Conservation (phyloP, 805 yeast species). For the Wickerhamiella slavikovae region DNA sequence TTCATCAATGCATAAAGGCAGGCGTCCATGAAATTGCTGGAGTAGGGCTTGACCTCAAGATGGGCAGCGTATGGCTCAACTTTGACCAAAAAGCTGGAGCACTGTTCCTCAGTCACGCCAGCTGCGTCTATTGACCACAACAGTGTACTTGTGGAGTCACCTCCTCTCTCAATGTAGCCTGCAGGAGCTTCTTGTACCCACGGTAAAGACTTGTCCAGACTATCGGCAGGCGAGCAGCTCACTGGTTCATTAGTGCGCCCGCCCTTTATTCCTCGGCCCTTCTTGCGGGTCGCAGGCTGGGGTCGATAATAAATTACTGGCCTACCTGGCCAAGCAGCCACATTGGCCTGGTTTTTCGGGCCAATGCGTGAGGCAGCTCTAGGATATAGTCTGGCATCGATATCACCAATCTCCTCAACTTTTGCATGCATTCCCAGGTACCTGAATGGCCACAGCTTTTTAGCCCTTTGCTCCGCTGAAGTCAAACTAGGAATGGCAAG, state of each 20-base stretch:
- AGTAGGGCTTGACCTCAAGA: slow-evolving; percentile 33
- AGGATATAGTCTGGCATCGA: slow-evolving; percentile 62
- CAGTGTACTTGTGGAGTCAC: slow-evolving; percentile 32
- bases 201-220: slow-evolving; percentile 14
- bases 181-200: slow-evolving; percentile 67
- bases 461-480: slow-evolving; percentile 13
- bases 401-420: slow-evolving; percentile 56
- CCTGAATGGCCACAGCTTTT: slow-evolving; percentile 44
- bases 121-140: slow-evolving; percentile 32
- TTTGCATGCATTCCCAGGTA: slow-evolving; percentile 58
- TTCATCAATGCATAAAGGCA: slow-evolving; percentile 35
- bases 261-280: slow-evolving; percentile 7
- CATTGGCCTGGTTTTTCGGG: slow-evolving; percentile 38
- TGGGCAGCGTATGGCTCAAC: slow-evolving; percentile 37
- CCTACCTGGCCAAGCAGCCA: slow-evolving; percentile 44
- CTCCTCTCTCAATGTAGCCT: slow-evolving; percentile 71
- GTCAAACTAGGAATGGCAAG: slow-evolving; percentile 6
- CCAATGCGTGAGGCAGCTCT: slow-evolving; percentile 64
- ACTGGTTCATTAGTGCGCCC: not conserved
- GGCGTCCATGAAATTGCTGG: slow-evolving; percentile 73
- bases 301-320: slow-evolving; percentile 43
- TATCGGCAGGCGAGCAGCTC: slow-evolving; percentile 3
- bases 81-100: slow-evolving; percentile 33
- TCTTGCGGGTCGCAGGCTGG: slow-evolving; percentile 8
- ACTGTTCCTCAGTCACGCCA: slow-evolving; percentile 9